A percentile compares a stretch with the other conserved stretches of the same genome.
These are phyloP conservation scores for Castanea mollissima DNA, from an alignment of 306 rosid genomes.

Conservation along the genomic window DNA sequence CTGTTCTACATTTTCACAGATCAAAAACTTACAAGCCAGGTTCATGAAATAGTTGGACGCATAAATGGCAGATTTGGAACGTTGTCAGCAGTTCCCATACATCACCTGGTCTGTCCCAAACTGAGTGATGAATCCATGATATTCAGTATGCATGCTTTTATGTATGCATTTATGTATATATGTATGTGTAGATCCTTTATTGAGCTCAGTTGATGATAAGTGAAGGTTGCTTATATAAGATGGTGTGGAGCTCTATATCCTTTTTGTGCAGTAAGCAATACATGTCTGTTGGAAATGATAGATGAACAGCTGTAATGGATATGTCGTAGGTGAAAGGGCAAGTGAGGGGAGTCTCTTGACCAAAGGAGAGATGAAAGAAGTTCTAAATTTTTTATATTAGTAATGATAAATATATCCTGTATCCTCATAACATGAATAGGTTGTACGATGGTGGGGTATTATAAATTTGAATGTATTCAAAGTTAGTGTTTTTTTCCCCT, in stretches of 20 bases:
- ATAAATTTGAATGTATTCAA: neutral
- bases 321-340: neutral
- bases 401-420: too few species aligned
- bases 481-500: neutral
- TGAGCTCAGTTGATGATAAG: neutral
- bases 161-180: neutral
- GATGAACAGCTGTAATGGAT: neutral
- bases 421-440: too few species aligned
- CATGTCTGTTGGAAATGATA: neutral
- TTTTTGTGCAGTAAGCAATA: neutral
- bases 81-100: constrained; percentile 80
- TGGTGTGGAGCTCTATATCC: neutral
- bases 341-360: neutral
- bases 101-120: constrained; percentile 66
- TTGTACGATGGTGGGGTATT: too few species aligned
- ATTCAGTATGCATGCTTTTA: neutral
- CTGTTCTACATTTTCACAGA: constrained; percentile 54
- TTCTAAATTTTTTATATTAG: too few species aligned
- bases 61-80: constrained; percentile 88
- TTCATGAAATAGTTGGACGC: constrained; percentile 95
- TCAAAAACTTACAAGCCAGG: constrained; percentile 93
- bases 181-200: neutral
- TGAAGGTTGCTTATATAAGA: neutral
- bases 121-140: constrained; percentile 9
- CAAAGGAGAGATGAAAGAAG: neutral